Evolutionary conservation across 176 grass and related monocot species (phyloP).

Genomic region (Aegilops bicornis): DNA sequence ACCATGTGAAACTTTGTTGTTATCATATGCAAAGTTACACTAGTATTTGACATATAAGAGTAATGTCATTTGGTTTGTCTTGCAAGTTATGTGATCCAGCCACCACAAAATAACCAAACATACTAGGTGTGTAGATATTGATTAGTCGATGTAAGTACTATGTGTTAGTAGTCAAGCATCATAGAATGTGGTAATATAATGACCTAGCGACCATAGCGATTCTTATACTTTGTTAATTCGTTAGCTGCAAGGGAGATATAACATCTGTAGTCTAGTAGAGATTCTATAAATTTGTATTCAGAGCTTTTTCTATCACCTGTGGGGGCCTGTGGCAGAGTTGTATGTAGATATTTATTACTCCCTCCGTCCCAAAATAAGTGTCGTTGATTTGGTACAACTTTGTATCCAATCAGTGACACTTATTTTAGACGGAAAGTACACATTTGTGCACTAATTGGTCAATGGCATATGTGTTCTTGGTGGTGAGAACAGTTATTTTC

Average conservation of each 20-base stretch:
- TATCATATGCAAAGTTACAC: not conserved
- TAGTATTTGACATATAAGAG: not conserved
- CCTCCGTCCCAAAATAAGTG: too few species aligned
- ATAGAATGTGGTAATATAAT: not conserved
- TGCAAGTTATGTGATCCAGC: conserved; percentile 7
- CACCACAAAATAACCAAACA: not conserved
- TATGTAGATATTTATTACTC: not conserved
- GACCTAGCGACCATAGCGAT: not conserved
- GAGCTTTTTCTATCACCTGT: not conserved
- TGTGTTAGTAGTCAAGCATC: conserved; percentile 5
- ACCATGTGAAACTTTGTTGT: not conserved
- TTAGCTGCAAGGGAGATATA: conserved; percentile 12
- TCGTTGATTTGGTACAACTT: too few species aligned
- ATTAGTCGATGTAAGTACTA: not conserved
- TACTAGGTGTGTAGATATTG: not conserved
- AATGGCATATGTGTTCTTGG: conserved; percentile 9
- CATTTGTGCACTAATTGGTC: not conserved
- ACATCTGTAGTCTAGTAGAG: not conserved
- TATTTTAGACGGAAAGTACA: too few species aligned
- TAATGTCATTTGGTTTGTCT: not conserved
- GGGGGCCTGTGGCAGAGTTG: not conserved
- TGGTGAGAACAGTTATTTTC: not conserved
- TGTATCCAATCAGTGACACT: too few species aligned
- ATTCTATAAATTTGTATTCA: conserved; percentile 2
- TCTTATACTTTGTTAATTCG: conserved; percentile 9